phyloP scores from a whole-genome alignment of 768 basidiomycete species.

The Mycena vulgaris region DNA sequence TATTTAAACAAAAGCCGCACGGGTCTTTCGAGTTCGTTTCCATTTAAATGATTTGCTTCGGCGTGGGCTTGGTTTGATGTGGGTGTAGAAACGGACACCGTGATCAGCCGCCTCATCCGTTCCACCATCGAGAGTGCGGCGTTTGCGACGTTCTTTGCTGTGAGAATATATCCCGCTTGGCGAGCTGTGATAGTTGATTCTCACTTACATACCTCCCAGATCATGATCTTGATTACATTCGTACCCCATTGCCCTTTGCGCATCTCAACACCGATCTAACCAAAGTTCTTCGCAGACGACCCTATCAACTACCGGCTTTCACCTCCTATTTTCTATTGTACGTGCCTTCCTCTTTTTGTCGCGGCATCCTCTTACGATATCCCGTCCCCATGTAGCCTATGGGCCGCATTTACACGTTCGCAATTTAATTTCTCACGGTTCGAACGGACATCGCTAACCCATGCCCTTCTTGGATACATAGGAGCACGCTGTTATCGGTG shows the following conservation, averaged over 20 bases:
- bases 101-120: constrained; percentile 18
- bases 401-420: constrained; percentile 32
- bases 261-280: neutral
- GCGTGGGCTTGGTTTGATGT: neutral
- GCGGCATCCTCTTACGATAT: neutral
- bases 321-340: constrained; percentile 13
- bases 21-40: neutral
- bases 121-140: constrained; percentile 27
- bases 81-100: constrained; percentile 4
- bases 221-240: constrained; percentile 21
- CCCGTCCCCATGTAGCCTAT: constrained; percentile 2
- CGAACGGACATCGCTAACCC: neutral
- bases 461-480: neutral
- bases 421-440: neutral
- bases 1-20: constrained; percentile 7
- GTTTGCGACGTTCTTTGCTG: constrained; percentile 24
- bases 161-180: neutral
- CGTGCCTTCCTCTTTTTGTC: too few species aligned
- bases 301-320: neutral
- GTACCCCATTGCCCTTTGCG: neutral
- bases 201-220: neutral
- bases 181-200: neutral
- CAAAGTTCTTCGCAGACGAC: constrained; percentile 7
- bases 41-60: neutral
- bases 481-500: constrained; percentile 18